These are phyloP conservation scores for Coniochaeta prunicola DNA, from an alignment of 2,329 filamentous ascomycete genomes.

Conservation along the genomic window DNA sequence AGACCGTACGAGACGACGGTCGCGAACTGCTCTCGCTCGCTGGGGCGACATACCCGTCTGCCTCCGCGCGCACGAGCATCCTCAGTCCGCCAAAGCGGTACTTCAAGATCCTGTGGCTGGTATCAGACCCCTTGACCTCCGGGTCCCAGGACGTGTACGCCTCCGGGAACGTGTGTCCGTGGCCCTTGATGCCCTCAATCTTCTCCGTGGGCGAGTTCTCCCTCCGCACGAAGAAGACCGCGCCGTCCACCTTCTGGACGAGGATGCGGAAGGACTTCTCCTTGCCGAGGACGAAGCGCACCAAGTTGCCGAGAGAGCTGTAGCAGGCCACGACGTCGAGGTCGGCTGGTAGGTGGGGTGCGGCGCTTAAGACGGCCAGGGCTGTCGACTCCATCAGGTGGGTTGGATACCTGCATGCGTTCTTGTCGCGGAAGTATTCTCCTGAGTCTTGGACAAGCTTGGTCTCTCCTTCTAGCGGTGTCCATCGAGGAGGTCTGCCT, in stretches of 20 bases:
- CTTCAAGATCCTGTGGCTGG: constrained; percentile 54
- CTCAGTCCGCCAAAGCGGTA: constrained; percentile 49
- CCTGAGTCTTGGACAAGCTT: constrained; percentile 36
- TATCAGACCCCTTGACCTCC: constrained; percentile 44
- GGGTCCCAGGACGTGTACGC: constrained; percentile 57
- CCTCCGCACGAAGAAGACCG: constrained; percentile 55
- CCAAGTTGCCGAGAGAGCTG: constrained; percentile 53
- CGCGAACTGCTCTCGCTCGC: too few species aligned
- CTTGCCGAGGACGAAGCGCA: constrained; percentile 43
- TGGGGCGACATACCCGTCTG: constrained; percentile 46
- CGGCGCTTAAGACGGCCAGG: constrained; percentile 23
- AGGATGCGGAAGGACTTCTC: constrained; percentile 49
- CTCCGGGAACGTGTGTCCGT: constrained; percentile 60
- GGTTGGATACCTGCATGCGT: constrained; percentile 39
- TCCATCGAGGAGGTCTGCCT: constrained; percentile 46
- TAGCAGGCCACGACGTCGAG: constrained; percentile 54
- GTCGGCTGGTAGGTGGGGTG: constrained; percentile 24
- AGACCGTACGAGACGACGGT: too few species aligned
- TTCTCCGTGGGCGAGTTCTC: constrained; percentile 52
- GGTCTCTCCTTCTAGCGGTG: constrained; percentile 26
- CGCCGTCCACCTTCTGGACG: constrained; percentile 46
- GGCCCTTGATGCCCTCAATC: constrained; percentile 50
- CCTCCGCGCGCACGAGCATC: constrained; percentile 48
- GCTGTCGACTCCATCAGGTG: constrained; percentile 46
- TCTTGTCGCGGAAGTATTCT: constrained; percentile 45